A percentile compares a stretch with the other conserved stretches of the same genome.
These are phyloP conservation scores for Ochromonadaceae sp. DNA, from an alignment of 352 stramenopile species.

Conservation along the genomic window DNA sequence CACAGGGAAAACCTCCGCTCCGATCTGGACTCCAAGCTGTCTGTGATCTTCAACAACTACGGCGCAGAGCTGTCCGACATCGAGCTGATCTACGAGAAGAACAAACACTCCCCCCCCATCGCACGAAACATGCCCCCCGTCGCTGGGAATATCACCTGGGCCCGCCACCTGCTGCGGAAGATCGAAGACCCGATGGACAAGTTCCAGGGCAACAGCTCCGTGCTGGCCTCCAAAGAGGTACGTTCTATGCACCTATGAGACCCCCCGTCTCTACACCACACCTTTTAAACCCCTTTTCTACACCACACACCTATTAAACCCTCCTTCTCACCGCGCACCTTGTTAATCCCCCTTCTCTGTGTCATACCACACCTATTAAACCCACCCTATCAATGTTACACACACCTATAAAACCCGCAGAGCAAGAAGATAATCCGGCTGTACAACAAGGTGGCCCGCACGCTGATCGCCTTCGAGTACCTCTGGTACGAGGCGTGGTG, in stretches of 20 bases:
- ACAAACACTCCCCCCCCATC: slow-evolving; percentile 93
- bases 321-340: no score
- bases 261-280: no score
- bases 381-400: no score
- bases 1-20: slow-evolving; percentile 91
- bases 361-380: no score
- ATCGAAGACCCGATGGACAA: slow-evolving; percentile 99
- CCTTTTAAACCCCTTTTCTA: no score
- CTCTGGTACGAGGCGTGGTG: slow-evolving; percentile 98
- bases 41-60: slow-evolving; percentile 98
- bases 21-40: slow-evolving; percentile 96
- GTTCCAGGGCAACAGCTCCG: slow-evolving; percentile 94
- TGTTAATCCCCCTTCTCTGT: no score
- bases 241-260: no score
- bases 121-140: slow-evolving; percentile 88
- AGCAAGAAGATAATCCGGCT: slow-evolving; percentile 93
- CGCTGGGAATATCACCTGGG: slow-evolving; percentile 94
- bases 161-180: slow-evolving; percentile 84
- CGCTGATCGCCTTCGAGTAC: slow-evolving; percentile 96
- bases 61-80: slow-evolving; percentile 92
- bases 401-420: no score
- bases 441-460: slow-evolving; percentile 97
- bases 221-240: slow-evolving; percentile 90
- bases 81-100: slow-evolving; percentile 93
- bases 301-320: no score